Conservation (phyloP, 345 rosid genomes). For the Syzygium grande region DNA sequence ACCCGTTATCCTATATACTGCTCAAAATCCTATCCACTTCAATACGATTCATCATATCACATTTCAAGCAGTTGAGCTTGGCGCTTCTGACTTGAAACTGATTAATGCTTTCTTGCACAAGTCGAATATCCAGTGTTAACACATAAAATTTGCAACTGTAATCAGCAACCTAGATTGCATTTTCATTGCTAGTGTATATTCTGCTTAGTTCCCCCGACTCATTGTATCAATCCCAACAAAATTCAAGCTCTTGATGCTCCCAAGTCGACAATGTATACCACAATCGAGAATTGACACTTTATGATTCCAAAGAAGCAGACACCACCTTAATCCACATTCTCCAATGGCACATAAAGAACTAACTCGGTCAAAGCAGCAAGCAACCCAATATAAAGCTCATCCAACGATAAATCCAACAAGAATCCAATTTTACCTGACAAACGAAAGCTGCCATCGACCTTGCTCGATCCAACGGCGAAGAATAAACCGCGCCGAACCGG, state of each 20-base stretch:
- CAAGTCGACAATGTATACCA: background rate
- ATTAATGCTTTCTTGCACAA: background rate
- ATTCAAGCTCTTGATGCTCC: background rate
- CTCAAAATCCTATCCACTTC: background rate
- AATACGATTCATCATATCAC: background rate
- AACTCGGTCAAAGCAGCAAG: background rate
- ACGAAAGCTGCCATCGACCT: conserved; percentile 74
- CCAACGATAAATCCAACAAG: background rate
- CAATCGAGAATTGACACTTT: background rate
- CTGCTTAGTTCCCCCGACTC: background rate
- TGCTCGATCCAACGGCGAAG: conserved; percentile 81
- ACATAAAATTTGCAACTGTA: background rate
- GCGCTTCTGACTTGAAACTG: background rate
- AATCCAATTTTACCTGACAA: conserved; percentile 49
- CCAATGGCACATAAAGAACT: background rate
- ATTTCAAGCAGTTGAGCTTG: background rate
- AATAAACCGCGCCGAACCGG: conserved; percentile 56
- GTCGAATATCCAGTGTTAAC: background rate
- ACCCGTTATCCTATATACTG: background rate
- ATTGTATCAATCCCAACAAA: background rate
- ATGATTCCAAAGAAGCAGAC: background rate
- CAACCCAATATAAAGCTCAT: background rate
- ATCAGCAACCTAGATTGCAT: background rate
- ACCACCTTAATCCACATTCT: background rate
- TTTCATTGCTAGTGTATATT: background rate